Base-by-base conservation (phyloP, 1,139 yeast genomes). In the Yamadazyma taylorii region DNA sequence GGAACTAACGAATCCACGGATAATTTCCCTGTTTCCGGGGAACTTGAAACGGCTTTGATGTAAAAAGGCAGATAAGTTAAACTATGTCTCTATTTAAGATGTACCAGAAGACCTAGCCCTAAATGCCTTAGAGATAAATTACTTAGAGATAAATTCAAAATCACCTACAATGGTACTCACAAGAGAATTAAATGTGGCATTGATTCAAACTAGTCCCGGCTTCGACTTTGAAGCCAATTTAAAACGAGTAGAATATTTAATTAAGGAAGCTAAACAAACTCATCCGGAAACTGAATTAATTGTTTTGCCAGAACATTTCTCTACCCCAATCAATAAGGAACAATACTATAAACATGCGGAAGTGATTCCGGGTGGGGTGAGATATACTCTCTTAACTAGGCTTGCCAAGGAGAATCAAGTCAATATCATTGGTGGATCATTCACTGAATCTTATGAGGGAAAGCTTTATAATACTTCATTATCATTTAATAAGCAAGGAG, bases 301-400 rank as follows among this genome's bases (percentile, higher is more conserved):
- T n/a, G 82, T 85, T 57, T 66, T 85, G 34, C 94, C 94, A 5
- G 97, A 92, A 64, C 89, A 97, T 63, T 92, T 90, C 76, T 90
- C 90, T 60, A 85, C 96, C 1, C 97, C 97, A 4, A 92, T 92
- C 55, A 83, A 95, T 0, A 96, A 88, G 21, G 79, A 79, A 41
- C 85, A 92, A 42, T 92, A 92, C 61, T 78, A 85, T 17, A 79
- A 85, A 44, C 89, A 90, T 56, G 89, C 96, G 6, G 97, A 90
- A 58, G 47, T 53, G 9, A 77, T 81, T 31, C 95, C 95, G 5
- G 56, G 61, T 2, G 94, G 94, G 5, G 81, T 82, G 53, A 79
- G 95, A 33, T 74, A 86, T 23, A 47, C 60, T 34, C 74, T 85
- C 35, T 65, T 90, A 35, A 69, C 88, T 1, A 56, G 62, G 1